Percentiles rank a stretch among this genome's conserved stretches.
Conservation (phyloP, 2,329 filamentous ascomycete genomes). For the Thielaviopsis euricoi region DNA sequence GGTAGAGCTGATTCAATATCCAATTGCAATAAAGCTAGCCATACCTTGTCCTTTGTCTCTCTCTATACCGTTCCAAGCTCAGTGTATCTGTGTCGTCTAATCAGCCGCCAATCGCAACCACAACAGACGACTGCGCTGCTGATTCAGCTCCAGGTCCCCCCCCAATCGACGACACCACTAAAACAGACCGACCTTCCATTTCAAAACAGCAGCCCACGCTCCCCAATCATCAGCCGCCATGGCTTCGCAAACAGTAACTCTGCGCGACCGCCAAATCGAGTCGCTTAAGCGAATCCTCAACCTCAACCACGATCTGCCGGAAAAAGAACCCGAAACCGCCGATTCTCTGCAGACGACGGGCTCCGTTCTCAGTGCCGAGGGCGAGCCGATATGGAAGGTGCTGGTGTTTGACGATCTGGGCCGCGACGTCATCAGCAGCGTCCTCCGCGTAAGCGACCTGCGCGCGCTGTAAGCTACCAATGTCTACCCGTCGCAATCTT, state of each 20-base stretch:
- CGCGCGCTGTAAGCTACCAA: conserved; percentile 42
- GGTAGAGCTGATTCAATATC: neutral
- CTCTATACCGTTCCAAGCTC: neutral
- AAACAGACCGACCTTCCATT: neutral
- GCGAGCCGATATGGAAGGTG: conserved; percentile 94
- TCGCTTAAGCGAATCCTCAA: conserved; percentile 94
- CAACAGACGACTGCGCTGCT: no score
- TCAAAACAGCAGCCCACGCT: neutral
- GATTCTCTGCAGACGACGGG: conserved; percentile 46
- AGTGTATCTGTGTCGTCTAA: neutral
- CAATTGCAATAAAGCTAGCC: neutral
- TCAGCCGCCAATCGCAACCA: neutral
- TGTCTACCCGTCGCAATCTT: neutral
- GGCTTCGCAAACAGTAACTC: conserved; percentile 1
- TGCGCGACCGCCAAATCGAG: conserved; percentile 10
- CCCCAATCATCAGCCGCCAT: neutral
- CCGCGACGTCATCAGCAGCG: conserved; percentile 90
- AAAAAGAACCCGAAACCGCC: conserved; percentile 46
- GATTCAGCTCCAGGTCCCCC: no score
- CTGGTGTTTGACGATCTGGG: conserved; percentile 86
- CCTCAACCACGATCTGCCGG: conserved; percentile 58
- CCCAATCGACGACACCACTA: neutral
- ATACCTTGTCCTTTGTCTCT: neutral
- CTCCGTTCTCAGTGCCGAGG: conserved; percentile 71
- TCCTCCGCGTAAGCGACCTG: conserved; percentile 83